These are phyloP conservation scores for Oryza brachyantha DNA, from an alignment of 176 grass and related monocot genomes.

Conservation along the genomic window DNA sequence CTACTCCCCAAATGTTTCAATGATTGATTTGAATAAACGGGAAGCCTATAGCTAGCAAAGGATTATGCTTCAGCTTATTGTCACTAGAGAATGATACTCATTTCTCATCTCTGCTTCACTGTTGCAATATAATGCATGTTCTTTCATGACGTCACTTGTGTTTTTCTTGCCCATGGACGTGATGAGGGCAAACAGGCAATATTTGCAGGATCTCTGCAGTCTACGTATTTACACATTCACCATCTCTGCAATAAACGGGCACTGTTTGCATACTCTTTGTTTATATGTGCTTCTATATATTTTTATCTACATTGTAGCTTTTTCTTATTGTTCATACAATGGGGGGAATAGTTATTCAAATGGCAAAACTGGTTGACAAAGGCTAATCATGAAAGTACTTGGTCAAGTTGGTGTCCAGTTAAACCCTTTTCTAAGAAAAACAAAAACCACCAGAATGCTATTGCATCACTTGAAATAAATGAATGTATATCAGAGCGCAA, in stretches of 20 bases:
- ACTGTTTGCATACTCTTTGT: background rate
- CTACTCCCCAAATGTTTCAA: slow-evolving; percentile 6
- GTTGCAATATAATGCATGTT: background rate
- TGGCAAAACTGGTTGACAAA: background rate
- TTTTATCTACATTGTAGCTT: background rate
- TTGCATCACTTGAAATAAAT: slow-evolving; percentile 1
- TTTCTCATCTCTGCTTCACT: background rate
- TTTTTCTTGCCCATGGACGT: slow-evolving; percentile 3
- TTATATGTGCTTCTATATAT: background rate
- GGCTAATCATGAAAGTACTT: background rate
- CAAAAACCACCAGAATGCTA: background rate
- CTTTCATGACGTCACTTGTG: background rate
- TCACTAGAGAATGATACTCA: background rate
- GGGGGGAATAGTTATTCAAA: background rate
- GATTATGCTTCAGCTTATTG: background rate
- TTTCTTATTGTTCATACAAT: background rate
- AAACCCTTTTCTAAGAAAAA: background rate
- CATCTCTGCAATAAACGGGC: background rate
- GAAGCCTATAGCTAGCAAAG: background rate
- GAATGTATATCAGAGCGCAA: background rate
- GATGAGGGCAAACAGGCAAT: slow-evolving; percentile 4
- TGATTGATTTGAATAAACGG: slow-evolving; percentile 19
- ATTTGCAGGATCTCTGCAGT: slow-evolving; percentile 23
- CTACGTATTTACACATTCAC: background rate
- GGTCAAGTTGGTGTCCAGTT: background rate